A percentile compares a stretch with the other conserved stretches of the same genome.
Evolutionary conservation across 306 rosid genomes (phyloP).

Genomic region (Cicer bijugum): DNA sequence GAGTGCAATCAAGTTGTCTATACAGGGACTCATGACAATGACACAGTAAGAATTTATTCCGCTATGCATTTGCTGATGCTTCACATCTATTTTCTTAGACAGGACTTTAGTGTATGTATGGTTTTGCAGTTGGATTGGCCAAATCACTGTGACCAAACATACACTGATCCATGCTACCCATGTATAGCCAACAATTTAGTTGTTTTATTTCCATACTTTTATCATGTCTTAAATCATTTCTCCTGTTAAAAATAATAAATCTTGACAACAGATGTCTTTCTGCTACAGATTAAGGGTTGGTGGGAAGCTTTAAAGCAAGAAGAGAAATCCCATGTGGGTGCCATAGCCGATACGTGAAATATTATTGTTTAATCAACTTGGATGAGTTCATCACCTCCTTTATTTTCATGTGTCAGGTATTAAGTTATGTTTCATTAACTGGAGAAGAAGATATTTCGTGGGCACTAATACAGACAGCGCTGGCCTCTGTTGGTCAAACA

Average conservation of each 20-base stretch:
- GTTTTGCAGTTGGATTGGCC: too few species aligned
- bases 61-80: slow-evolving; percentile 31
- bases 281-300: slow-evolving; percentile 79
- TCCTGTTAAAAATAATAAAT: slow-evolving; percentile 20
- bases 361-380: slow-evolving; percentile 16
- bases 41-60: slow-evolving; percentile 66
- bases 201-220: slow-evolving; percentile 17
- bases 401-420: slow-evolving; percentile 56
- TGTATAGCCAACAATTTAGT: slow-evolving; percentile 15
- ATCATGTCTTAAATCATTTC: slow-evolving; percentile 27
- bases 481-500: slow-evolving; percentile 85
- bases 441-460: slow-evolving; percentile 72
- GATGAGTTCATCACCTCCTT: slow-evolving; percentile 19
- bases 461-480: slow-evolving; percentile 63
- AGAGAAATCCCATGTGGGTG: slow-evolving; percentile 77
- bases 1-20: slow-evolving; percentile 89
- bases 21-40: slow-evolving; percentile 97
- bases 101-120: slow-evolving; percentile 5
- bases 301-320: slow-evolving; percentile 79
- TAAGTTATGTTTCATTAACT: slow-evolving; percentile 65
- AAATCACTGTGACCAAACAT: too few species aligned
- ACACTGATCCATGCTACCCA: not conserved
- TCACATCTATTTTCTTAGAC: slow-evolving; percentile 25
- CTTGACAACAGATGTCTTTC: slow-evolving; percentile 41
- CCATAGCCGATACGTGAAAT: slow-evolving; percentile 18